Evolutionary conservation across 2,329 filamentous ascomycete genomes (phyloP).

Genomic region (Pseudogymnoascus sp.): DNA sequence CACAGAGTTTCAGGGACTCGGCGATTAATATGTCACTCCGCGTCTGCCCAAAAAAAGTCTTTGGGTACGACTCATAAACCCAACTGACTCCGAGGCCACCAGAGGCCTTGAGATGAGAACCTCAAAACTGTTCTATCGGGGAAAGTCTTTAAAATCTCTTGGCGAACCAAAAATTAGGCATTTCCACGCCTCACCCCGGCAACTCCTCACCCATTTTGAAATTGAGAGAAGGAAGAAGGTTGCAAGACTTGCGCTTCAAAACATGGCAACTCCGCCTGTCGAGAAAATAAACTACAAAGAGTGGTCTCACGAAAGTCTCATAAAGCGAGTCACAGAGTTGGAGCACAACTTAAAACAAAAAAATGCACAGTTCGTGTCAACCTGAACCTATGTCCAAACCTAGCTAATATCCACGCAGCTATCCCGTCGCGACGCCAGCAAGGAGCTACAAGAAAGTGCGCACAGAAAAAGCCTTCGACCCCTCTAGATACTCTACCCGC

Average conservation of each 20-base stretch:
- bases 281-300: slow-evolving; percentile 42
- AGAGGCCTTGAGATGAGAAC: slow-evolving; percentile 3
- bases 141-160: neutral
- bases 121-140: neutral
- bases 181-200: neutral
- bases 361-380: slow-evolving; percentile 26
- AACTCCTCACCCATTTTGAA: slow-evolving; percentile 2
- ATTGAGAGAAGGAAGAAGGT: slow-evolving; percentile 7
- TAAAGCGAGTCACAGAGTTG: slow-evolving; percentile 58
- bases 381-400: slow-evolving; percentile 14
- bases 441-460: slow-evolving; percentile 24
- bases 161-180: neutral
- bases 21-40: slow-evolving; percentile 1
- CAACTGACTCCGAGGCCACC: neutral
- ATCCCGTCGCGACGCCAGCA: slow-evolving; percentile 3
- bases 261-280: slow-evolving; percentile 5
- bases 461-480: slow-evolving; percentile 47
- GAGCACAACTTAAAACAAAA: slow-evolving; percentile 56
- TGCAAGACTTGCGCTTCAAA: slow-evolving; percentile 15
- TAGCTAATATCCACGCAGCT: slow-evolving; percentile 17
- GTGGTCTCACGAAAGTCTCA: slow-evolving; percentile 61
- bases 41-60: slow-evolving; percentile 5
- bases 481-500: slow-evolving; percentile 71
- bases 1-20: slow-evolving; percentile 1
- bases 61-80: neutral